Conservation (phyloP, 148 eudicot genomes). For the Amaranthus palmeri region DNA sequence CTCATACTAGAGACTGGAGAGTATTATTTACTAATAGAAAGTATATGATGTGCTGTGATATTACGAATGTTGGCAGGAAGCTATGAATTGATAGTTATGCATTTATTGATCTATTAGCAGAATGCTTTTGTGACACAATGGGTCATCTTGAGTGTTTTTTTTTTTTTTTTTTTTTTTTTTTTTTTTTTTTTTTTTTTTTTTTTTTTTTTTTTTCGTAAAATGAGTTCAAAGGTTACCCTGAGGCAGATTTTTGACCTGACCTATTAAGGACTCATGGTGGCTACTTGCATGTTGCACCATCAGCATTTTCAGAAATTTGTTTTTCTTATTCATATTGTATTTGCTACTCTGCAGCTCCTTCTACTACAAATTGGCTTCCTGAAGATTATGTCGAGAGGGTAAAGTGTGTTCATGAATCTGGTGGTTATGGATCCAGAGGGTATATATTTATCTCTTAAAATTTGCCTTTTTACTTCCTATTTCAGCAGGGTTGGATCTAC, state of each 20-base stretch:
- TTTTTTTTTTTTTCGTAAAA: background rate
- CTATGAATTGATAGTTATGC: background rate
- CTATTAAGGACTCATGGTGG: background rate
- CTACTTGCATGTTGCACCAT: background rate
- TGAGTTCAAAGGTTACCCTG: background rate
- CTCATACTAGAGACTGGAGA: background rate
- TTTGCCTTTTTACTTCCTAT: background rate
- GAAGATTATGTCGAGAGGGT: slow-evolving; percentile 94
- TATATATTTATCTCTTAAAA: slow-evolving; percentile 23
- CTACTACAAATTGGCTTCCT: slow-evolving; percentile 68
- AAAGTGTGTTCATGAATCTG: slow-evolving; percentile 70
- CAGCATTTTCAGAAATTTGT: background rate
- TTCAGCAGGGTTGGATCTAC: background rate
- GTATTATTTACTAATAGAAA: background rate
- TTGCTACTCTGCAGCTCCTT: slow-evolving; percentile 52
- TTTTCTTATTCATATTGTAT: slow-evolving; percentile 2
- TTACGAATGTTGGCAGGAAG: background rate
- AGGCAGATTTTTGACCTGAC: background rate
- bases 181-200: too few relatives aligned
- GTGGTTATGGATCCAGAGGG: slow-evolving; percentile 98
- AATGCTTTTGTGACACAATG: background rate
- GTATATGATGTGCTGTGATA: background rate
- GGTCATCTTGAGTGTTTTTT: background rate
- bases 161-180: too few relatives aligned
- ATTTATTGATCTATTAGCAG: background rate